A percentile compares a stretch with the other conserved stretches of the same genome.
Conservation (phyloP, 2,329 filamentous ascomycete species). For the Verticillium nonalfalfae region DNA sequence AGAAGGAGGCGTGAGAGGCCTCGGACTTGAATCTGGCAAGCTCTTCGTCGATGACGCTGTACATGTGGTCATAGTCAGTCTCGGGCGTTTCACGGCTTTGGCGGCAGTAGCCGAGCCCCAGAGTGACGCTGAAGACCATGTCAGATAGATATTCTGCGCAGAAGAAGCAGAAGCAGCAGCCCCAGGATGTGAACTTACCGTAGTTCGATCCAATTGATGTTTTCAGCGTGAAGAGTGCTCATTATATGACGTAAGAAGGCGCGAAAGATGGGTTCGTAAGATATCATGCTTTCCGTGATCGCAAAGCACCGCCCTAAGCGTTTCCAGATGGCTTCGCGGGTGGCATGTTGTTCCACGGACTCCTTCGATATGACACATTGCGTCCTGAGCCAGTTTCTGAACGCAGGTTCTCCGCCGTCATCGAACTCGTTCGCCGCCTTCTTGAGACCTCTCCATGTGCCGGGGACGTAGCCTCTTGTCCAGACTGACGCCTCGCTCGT, state of each 20-base stretch:
- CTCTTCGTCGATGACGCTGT: constrained; percentile 65
- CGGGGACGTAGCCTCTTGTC: constrained; percentile 50
- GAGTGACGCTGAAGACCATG: constrained; percentile 44
- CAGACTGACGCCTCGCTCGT: constrained; percentile 42
- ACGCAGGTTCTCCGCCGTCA: constrained; percentile 56
- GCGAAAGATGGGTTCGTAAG: constrained; percentile 78
- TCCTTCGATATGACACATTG: constrained; percentile 64
- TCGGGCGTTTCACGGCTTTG: constrained; percentile 55
- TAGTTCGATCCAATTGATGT: constrained; percentile 72
- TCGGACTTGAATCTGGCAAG: constrained; percentile 59
- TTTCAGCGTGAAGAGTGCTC: constrained; percentile 60
- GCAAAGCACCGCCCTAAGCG: constrained; percentile 66
- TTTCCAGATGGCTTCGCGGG: constrained; percentile 70
- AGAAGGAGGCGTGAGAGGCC: constrained; percentile 58
- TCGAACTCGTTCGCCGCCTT: constrained; percentile 65
- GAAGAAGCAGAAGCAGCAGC: neutral
- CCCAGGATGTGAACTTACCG: constrained; percentile 18
- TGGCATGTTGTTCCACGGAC: constrained; percentile 59
- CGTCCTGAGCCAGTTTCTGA: constrained; percentile 63
- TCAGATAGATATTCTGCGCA: neutral
- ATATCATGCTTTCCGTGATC: constrained; percentile 62
- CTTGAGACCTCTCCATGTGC: constrained; percentile 44
- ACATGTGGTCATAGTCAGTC: constrained; percentile 55
- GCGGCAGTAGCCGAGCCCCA: constrained; percentile 57
- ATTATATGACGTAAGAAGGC: constrained; percentile 63